A percentile compares a stretch with the other conserved stretches of the same genome.
Conservation (phyloP, 78 protist genomes). For the Emiliania huxleyi region DNA sequence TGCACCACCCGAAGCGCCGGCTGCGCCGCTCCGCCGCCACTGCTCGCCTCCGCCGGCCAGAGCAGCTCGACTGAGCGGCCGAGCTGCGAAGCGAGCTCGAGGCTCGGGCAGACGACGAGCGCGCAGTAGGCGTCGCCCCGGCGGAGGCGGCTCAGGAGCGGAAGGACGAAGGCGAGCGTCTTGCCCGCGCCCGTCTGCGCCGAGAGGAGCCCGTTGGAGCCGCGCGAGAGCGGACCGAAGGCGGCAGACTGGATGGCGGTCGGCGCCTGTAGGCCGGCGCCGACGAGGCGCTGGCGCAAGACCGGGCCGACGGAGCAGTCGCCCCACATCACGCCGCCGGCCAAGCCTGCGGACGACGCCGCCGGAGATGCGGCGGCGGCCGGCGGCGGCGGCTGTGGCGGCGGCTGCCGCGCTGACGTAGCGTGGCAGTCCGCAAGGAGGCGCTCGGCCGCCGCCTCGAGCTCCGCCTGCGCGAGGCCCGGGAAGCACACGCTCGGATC, state of each 20-base stretch:
- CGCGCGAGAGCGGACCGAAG: neutral
- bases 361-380: neutral
- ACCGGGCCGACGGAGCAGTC: neutral
- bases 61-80: neutral
- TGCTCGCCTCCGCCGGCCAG: neutral
- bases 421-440: neutral
- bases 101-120: neutral
- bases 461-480: neutral
- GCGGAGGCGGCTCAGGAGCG: neutral
- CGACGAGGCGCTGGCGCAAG: neutral
- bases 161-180: neutral
- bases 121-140: neutral
- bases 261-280: neutral
- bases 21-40: neutral
- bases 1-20: neutral
- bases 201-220: neutral
- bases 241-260: neutral
- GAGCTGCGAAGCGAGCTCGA: neutral
- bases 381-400: neutral
- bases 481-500: neutral
- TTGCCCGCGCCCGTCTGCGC: neutral
- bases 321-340: neutral
- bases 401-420: neutral
- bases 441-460: neutral
- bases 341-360: neutral